Conservation (phyloP, 768 basidiomycete genomes). For the Lenzites betulinus region DNA sequence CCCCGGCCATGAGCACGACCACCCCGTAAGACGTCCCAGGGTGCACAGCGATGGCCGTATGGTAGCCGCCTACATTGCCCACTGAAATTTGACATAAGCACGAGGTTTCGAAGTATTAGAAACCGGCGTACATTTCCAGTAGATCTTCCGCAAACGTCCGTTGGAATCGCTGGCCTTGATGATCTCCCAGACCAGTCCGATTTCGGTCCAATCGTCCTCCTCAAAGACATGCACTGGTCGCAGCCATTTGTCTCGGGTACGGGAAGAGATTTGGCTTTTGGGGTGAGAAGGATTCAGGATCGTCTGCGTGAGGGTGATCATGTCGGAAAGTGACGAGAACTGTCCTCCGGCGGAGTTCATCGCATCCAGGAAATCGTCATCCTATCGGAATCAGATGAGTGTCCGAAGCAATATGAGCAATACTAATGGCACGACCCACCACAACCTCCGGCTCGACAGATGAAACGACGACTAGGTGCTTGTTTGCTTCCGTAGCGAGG, state of each 20-base stretch:
- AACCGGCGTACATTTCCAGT: conserved; percentile 30
- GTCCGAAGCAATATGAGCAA: conserved; percentile 7
- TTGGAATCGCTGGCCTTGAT: conserved; percentile 26
- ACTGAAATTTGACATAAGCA: too few species aligned
- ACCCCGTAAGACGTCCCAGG: conserved; percentile 33
- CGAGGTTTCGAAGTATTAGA: background rate
- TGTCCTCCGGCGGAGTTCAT: conserved; percentile 50
- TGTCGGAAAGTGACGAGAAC: conserved; percentile 50
- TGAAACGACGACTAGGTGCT: conserved; percentile 43
- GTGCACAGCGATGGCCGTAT: conserved; percentile 30
- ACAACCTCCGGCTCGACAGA: conserved; percentile 38
- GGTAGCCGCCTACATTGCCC: conserved; percentile 29
- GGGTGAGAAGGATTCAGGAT: conserved; percentile 44
- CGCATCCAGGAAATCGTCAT: conserved; percentile 40
- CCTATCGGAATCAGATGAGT: conserved; percentile 45
- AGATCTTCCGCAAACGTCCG: conserved; percentile 27
- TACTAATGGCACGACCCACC: conserved; percentile 26
- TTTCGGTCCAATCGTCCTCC: conserved; percentile 28
- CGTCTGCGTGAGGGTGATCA: conserved; percentile 44
- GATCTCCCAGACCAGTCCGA: conserved; percentile 29
- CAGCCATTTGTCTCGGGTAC: conserved; percentile 34
- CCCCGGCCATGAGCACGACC: conserved; percentile 30
- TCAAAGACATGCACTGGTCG: conserved; percentile 34
- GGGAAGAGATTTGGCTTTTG: conserved; percentile 25
- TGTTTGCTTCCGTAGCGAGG: conserved; percentile 37